A percentile compares a stretch with the other conserved stretches of the same genome.
Evolutionary conservation across 768 basidiomycete genomes (phyloP).

Genomic region (Lactarius evosmus): DNA sequence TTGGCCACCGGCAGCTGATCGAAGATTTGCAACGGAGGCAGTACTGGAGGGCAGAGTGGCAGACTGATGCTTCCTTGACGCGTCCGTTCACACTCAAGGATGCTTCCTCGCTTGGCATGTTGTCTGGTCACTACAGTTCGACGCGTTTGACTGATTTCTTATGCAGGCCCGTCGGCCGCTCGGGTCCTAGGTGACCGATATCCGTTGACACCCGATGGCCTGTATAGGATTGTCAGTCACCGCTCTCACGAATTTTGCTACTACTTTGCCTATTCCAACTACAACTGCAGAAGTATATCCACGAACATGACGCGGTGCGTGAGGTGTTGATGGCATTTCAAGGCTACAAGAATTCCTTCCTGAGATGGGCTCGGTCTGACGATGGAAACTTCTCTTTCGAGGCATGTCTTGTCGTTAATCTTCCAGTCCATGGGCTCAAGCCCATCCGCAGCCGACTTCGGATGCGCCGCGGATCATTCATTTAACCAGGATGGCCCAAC

Average conservation of each 20-base stretch:
- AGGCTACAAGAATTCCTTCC: constrained; percentile 61
- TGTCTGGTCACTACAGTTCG: not conserved
- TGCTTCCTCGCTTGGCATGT: constrained; percentile 67
- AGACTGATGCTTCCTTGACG: constrained; percentile 41
- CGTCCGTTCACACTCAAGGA: constrained; percentile 61
- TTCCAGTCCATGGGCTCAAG: not conserved
- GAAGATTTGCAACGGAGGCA: constrained; percentile 62
- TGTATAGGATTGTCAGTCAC: constrained; percentile 11
- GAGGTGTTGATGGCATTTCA: constrained; percentile 75
- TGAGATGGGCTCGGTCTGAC: constrained; percentile 36
- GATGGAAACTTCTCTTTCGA: constrained; percentile 36
- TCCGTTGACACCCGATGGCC: not conserved
- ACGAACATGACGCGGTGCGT: constrained; percentile 72
- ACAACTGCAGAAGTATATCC: constrained; percentile 54
- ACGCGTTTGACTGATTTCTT: not conserved
- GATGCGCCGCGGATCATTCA: constrained; percentile 61
- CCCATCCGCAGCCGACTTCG: constrained; percentile 42
- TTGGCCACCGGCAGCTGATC: constrained; percentile 51
- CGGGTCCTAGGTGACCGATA: constrained; percentile 40
- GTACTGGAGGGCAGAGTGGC: constrained; percentile 74
- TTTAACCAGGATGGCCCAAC: constrained; percentile 61
- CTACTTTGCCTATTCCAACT: constrained; percentile 15
- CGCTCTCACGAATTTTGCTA: constrained; percentile 27
- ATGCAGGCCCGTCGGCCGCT: constrained; percentile 46
- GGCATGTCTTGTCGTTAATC: constrained; percentile 24